phyloP scores from a whole-genome alignment of 345 rosid genomes.

The Sisymbrium irio region DNA sequence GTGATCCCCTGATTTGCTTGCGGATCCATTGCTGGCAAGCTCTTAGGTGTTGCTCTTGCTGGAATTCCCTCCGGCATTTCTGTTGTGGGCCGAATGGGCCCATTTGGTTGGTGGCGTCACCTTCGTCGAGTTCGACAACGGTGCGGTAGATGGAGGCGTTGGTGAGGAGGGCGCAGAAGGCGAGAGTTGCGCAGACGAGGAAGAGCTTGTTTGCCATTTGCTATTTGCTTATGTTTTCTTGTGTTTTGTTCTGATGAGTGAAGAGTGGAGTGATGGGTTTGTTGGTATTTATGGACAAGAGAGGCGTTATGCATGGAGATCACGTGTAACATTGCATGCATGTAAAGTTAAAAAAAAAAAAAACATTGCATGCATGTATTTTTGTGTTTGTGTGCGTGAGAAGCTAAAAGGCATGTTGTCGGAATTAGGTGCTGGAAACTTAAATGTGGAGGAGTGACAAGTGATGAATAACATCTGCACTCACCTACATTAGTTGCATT shows the following conservation, averaged over 20 bases:
- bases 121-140: slow-evolving; percentile 18
- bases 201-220: slow-evolving; percentile 24
- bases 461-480: background rate
- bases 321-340: background rate
- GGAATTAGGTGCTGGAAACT: background rate
- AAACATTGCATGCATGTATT: background rate
- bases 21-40: slow-evolving; percentile 3
- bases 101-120: slow-evolving; percentile 2
- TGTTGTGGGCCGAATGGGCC: background rate
- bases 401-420: background rate
- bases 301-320: background rate
- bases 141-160: background rate
- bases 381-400: background rate
- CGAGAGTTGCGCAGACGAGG: background rate
- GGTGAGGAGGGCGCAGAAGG: background rate
- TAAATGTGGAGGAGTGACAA: background rate
- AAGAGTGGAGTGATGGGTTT: background rate
- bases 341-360: no score
- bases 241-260: background rate
- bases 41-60: slow-evolving; percentile 5
- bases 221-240: background rate
- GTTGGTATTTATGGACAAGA: background rate
- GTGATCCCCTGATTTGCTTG: background rate
- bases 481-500: background rate
- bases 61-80: slow-evolving; percentile 16